Percentiles rank a stretch among this genome's conserved stretches.
These are phyloP conservation scores for Stramenopiles sp. DNA, from an alignment of 352 stramenopile species.

Conservation along the genomic window DNA sequence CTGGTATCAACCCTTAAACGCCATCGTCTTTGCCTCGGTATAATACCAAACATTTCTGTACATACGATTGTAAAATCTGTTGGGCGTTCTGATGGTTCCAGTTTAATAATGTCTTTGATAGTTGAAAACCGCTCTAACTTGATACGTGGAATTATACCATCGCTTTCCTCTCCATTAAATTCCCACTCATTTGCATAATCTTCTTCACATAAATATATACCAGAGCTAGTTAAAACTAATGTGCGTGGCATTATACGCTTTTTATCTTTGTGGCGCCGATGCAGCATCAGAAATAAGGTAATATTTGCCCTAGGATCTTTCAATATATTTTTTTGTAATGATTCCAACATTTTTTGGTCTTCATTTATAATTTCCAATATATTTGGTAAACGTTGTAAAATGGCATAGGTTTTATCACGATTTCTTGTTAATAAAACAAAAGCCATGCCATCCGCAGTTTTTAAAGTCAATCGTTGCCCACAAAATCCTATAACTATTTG, in stretches of 20 bases:
- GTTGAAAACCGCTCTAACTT: neutral
- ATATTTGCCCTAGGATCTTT: neutral
- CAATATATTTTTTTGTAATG: neutral
- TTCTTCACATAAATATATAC: neutral
- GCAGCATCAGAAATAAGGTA: neutral
- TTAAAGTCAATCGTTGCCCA: neutral
- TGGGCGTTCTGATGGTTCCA: neutral
- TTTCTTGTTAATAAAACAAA: neutral
- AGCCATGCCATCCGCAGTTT: neutral
- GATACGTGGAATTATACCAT: neutral
- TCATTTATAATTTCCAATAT: neutral
- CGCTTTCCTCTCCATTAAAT: too few relatives aligned
- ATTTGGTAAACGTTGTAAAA: neutral
- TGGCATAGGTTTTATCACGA: neutral
- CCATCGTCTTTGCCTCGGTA: neutral
- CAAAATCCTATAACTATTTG: neutral
- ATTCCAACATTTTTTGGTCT: neutral
- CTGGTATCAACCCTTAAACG: neutral
- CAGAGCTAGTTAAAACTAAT: neutral
- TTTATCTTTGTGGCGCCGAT: neutral
- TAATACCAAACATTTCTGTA: constrained; percentile 2
- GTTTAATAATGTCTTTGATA: neutral
- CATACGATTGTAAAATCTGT: neutral
- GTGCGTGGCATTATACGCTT: neutral
- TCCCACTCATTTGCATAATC: too few relatives aligned